These are phyloP conservation scores for Cyberlindnera samutprakarnensis DNA, from an alignment of 805 yeast genomes.

Conservation along the genomic window DNA sequence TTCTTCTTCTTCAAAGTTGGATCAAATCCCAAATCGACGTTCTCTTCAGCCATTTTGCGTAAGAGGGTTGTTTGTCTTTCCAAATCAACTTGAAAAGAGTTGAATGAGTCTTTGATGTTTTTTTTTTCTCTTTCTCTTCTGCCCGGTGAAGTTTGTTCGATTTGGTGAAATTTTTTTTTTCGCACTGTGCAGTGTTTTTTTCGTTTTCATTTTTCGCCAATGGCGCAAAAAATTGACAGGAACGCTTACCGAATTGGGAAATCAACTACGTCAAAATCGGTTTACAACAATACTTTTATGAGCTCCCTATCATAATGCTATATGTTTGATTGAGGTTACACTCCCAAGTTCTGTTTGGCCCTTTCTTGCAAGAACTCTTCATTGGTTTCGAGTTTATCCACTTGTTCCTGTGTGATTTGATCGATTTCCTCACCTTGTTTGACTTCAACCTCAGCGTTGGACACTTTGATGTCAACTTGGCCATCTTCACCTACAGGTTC, in stretches of 20 bases:
- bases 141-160: background rate
- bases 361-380: conserved; percentile 24
- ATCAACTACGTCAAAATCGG: no score
- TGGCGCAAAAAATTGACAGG: background rate
- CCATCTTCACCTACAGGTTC: conserved; percentile 50
- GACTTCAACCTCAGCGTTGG: conserved; percentile 28
- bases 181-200: background rate
- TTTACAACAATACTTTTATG: no score
- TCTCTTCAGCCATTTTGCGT: conserved; percentile 9
- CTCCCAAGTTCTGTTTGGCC: conserved; percentile 18
- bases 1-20: conserved; percentile 73
- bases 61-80: no score
- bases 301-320: no score
- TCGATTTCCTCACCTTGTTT: conserved; percentile 46
- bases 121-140: no score
- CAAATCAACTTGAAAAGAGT: no score
- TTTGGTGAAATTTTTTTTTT: no score
- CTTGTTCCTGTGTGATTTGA: conserved; percentile 38
- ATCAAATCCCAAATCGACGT: conserved; percentile 49
- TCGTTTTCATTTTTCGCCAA: background rate
- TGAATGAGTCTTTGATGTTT: background rate
- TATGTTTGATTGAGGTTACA: no score
- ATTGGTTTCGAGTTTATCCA: conserved; percentile 31
- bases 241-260: background rate
- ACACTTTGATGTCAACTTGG: conserved; percentile 24